These are phyloP conservation scores for Phyllosticta citribraziliensis DNA, from an alignment of 2,329 filamentous ascomycete species.

Conservation along the genomic window DNA sequence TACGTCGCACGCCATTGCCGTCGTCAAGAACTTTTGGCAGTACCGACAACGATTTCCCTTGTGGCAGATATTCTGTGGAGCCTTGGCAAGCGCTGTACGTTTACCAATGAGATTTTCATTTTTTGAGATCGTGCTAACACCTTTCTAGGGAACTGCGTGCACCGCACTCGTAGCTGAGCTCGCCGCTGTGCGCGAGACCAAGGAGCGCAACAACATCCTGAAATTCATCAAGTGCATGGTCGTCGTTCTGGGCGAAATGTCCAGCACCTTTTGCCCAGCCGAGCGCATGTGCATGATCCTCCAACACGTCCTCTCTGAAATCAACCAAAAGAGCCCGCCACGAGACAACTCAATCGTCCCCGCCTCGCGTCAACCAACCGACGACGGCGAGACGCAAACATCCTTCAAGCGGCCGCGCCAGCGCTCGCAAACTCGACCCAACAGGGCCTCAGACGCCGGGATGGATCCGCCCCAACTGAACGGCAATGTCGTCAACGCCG, in stretches of 20 bases:
- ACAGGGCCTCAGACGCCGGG: neutral
- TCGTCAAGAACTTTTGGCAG: conserved; percentile 46
- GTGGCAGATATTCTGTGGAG: conserved; percentile 41
- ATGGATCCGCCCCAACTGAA: neutral
- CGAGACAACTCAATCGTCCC: neutral
- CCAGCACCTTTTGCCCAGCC: conserved; percentile 43
- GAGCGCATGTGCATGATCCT: conserved; percentile 45
- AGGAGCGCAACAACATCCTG: conserved; percentile 32
- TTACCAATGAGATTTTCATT: neutral
- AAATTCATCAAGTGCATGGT: conserved; percentile 46
- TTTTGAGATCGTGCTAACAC: conserved; percentile 5
- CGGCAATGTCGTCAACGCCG: neutral
- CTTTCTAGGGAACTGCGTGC: conserved; percentile 40
- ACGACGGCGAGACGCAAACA: neutral
- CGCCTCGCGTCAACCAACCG: neutral
- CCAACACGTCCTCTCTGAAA: conserved; percentile 42
- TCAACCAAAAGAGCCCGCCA: conserved; percentile 20
- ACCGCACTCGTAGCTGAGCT: conserved; percentile 44
- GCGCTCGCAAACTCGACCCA: neutral
- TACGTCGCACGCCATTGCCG: conserved; percentile 45
- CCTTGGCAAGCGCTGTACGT: conserved; percentile 41
- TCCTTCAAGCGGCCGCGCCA: neutral
- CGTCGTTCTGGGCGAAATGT: conserved; percentile 44
- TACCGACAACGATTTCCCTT: conserved; percentile 44
- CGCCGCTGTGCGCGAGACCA: conserved; percentile 29